Conservation (phyloP, 176 grass and related monocot genomes). For the Bolboschoenus planiculmis region DNA sequence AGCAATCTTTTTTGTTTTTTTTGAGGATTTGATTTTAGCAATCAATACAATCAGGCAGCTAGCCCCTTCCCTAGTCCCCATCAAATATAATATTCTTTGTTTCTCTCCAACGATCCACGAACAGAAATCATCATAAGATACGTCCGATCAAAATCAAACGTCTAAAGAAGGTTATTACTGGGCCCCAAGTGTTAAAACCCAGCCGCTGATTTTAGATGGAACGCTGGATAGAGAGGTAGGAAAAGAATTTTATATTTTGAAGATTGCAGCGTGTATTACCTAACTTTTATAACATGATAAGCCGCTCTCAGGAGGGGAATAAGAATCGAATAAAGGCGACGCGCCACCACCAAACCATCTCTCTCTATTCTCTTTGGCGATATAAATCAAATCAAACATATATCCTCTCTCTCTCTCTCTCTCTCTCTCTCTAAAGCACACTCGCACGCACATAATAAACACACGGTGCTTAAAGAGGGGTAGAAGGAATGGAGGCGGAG, state of each 20-base stretch:
- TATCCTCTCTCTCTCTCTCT: background rate
- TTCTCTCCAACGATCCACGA: background rate
- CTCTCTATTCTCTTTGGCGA: background rate
- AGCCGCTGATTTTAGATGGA: background rate
- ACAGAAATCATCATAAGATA: background rate
- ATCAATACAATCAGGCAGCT: too few relatives aligned
- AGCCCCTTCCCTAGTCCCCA: background rate
- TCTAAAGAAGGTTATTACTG: background rate
- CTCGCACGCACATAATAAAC: background rate
- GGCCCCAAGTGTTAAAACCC: background rate
- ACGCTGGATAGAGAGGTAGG: background rate
- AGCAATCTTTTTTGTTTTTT: too few relatives aligned
- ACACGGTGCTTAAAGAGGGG: background rate
- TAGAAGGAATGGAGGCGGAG: slow-evolving; percentile 8
- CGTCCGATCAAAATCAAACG: background rate
- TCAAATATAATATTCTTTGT: background rate
- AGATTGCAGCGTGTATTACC: background rate
- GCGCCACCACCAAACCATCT: background rate
- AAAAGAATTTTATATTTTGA: background rate
- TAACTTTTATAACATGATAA: background rate
- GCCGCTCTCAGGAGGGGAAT: background rate
- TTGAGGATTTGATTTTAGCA: background rate
- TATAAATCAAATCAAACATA: background rate
- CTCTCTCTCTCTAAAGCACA: background rate
- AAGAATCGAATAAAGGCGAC: slow-evolving; percentile 10